These are phyloP conservation scores for Fusarium nanum DNA, from an alignment of 2,329 filamentous ascomycete species.

Conservation along the genomic window DNA sequence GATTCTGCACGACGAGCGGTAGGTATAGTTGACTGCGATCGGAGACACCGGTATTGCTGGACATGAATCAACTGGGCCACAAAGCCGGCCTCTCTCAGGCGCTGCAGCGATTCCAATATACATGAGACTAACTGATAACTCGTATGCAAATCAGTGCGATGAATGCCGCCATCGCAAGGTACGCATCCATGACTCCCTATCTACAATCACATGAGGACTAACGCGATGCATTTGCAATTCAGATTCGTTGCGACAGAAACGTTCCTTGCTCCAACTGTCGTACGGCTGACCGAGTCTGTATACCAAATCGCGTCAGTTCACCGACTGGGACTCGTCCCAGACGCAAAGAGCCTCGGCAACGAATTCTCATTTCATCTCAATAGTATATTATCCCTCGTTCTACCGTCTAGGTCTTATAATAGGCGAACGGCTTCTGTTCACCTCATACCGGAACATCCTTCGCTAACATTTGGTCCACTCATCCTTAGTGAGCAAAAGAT, in stretches of 20 bases:
- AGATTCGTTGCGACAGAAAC: constrained; percentile 71
- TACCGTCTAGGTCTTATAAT: too few relatives aligned
- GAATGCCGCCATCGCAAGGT: constrained; percentile 58
- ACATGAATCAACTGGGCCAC: too few relatives aligned
- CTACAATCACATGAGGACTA: neutral
- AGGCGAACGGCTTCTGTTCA: too few relatives aligned
- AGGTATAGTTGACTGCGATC: constrained; percentile 46
- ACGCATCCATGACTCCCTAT: constrained; percentile 40
- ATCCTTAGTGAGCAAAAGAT: constrained; percentile 63
- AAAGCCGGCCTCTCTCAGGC: too few relatives aligned
- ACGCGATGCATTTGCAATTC: neutral
- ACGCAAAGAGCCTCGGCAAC: constrained; percentile 65
- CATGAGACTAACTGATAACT: too few relatives aligned
- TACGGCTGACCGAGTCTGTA: constrained; percentile 64
- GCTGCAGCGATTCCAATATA: too few relatives aligned
- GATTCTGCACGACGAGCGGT: constrained; percentile 53
- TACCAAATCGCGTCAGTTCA: constrained; percentile 26
- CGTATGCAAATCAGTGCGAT: constrained; percentile 54
- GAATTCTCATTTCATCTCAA: constrained; percentile 70
- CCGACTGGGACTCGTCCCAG: constrained; percentile 66
- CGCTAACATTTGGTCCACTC: neutral
- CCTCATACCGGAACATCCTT: too few relatives aligned
- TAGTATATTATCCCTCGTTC: constrained; percentile 58
- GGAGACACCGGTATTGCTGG: too few relatives aligned
- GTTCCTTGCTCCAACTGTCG: constrained; percentile 69